These are phyloP conservation scores for Curvularia eragrostidis DNA, from an alignment of 2,329 filamentous ascomycete species.

Conservation along the genomic window DNA sequence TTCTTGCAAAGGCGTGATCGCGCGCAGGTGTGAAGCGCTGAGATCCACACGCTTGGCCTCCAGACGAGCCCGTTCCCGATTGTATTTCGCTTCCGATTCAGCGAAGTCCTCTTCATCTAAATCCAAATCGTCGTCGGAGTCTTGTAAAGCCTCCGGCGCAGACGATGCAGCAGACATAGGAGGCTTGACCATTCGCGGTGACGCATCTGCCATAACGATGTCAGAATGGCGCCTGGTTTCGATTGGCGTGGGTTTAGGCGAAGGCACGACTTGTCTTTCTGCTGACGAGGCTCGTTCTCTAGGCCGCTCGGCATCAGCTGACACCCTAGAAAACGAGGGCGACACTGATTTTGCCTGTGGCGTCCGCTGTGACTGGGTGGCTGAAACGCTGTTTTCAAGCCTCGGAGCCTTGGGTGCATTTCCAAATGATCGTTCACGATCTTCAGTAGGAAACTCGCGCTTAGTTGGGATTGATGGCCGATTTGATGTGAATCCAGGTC, in stretches of 20 bases:
- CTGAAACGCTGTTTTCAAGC: slow-evolving; percentile 33
- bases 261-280: slow-evolving; percentile 27
- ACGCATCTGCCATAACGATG: slow-evolving; percentile 44
- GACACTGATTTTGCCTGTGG: slow-evolving; percentile 37
- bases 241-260: slow-evolving; percentile 38
- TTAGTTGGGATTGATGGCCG: slow-evolving; percentile 53
- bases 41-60: slow-evolving; percentile 54
- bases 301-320: slow-evolving; percentile 23
- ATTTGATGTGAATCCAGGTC: slow-evolving; percentile 48
- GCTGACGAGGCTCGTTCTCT: slow-evolving; percentile 34
- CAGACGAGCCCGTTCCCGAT: slow-evolving; percentile 53
- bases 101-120: slow-evolving; percentile 56
- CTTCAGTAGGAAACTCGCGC: slow-evolving; percentile 53
- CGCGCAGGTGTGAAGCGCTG: slow-evolving; percentile 51
- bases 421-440: slow-evolving; percentile 49
- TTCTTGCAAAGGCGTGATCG: slow-evolving; percentile 53
- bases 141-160: slow-evolving; percentile 43
- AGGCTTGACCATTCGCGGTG: slow-evolving; percentile 36
- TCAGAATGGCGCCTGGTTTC: slow-evolving; percentile 45
- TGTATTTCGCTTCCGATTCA: slow-evolving; percentile 56
- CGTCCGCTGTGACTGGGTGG: slow-evolving; percentile 27
- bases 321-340: slow-evolving; percentile 25
- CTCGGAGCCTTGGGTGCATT: slow-evolving; percentile 44
- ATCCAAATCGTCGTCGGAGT: slow-evolving; percentile 57
- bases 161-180: slow-evolving; percentile 41